Base-by-base conservation (phyloP, 805 yeast species). In the Candida piceae region DNA sequence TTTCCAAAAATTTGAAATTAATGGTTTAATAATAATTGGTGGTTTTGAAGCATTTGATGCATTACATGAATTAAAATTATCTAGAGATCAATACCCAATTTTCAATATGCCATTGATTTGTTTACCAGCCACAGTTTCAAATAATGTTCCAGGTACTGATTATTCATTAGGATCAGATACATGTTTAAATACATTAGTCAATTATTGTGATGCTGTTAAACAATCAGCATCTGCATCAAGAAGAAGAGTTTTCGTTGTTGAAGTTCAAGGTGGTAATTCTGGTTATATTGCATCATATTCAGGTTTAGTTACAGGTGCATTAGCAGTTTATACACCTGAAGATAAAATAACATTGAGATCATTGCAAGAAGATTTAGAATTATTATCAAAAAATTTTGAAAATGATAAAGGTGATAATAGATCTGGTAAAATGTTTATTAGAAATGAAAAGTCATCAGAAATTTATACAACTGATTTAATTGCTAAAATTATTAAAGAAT, bases 71-170 rank as follows among this genome's bases (percentile, higher is more conserved):
- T 73, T 93, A 48, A 83, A 84, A 50, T 71, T 72, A 49, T 87
- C 93, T 22, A 77, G 96, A 61, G 48, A 58, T 12, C 66, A 76
- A 41, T 93, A 87, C 65, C 97, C 98, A 30, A 79, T 90, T 20
- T 85, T 93, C 67, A 78, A 90, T 62, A 88, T 93, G 48, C 98
- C 98, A 45, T 81, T 90, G 85, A 84, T 85, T 29, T 77, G 86
- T 50, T 72, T 93, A 48, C 98, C 98, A 9, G 90, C 97, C 3
- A 93, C 98, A 2, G 86, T 93, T 46, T 88, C 97, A 13, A 93
- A 93, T 67, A 93, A 93, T 52, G 97, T 93, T 34, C 98, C 99
- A n/a, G 99, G 98, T 42, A 83, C 97, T 2, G 97, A 93, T 63
- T 88, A 88, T 63, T 88, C 97, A 0, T 66, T 93, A 40, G 99